phyloP scores from a whole-genome alignment of 2,329 filamentous ascomycete genomes.

The Orbilia brochopaga region DNA sequence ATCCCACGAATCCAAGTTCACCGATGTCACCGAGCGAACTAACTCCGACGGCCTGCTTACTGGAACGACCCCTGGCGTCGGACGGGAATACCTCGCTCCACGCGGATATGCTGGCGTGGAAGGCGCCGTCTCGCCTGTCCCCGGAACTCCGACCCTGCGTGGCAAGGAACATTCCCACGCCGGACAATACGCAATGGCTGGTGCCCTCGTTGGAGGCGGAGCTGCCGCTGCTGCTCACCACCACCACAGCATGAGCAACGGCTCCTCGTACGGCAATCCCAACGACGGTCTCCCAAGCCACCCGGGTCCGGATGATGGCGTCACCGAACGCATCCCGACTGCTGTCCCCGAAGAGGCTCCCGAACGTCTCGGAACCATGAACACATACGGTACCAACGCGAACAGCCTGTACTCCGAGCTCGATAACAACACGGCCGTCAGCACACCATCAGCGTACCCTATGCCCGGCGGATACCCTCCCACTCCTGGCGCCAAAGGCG shows the following conservation, averaged over 20 bases:
- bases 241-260: constrained; percentile 35
- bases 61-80: constrained; percentile 11
- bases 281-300: constrained; percentile 31
- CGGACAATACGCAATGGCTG: constrained; percentile 44
- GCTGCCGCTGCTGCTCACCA: constrained; percentile 22
- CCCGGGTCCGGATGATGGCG: constrained; percentile 33
- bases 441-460: constrained; percentile 13
- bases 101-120: constrained; percentile 30
- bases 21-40: constrained; percentile 38
- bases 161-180: constrained; percentile 35
- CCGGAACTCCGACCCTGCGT: constrained; percentile 19
- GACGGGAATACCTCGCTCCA: constrained; percentile 46
- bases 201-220: constrained; percentile 34
- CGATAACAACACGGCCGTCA: constrained; percentile 19
- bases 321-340: constrained; percentile 30
- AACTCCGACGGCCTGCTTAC: constrained; percentile 36
- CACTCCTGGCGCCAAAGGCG: constrained; percentile 18
- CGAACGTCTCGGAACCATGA: constrained; percentile 45
- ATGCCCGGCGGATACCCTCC: constrained; percentile 33
- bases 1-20: constrained; percentile 48
- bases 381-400: constrained; percentile 32
- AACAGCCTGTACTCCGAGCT: constrained; percentile 48
- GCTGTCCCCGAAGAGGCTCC: constrained; percentile 10
- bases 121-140: constrained; percentile 22
- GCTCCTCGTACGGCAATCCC: background rate